Evolutionary conservation across 371 early-diverging fungal species (phyloP), one percentile per base, ranked within the genome.

Genomic region (Amoeboradix gromovi): DNA sequence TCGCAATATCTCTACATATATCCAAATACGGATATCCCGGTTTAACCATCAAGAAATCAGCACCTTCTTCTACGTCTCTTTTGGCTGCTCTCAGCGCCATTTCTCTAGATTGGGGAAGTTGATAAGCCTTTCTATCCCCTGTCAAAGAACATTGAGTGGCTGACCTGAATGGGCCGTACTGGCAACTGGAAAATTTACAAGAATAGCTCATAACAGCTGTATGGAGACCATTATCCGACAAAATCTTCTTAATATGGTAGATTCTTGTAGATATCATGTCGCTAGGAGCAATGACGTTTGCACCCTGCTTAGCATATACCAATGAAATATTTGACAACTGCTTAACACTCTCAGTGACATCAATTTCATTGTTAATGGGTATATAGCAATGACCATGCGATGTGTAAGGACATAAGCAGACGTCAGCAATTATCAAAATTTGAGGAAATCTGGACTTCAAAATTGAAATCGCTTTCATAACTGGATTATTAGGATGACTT

Each of bases 191-290:
- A 74, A 90, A 95, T 76, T 95, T 95, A 66, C 93, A 93, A 69
- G 88, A 84, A 75, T 94, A 94, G 17, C 86, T 83, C 87, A 95
- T 93, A 68, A 95, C 83, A 72, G 87, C 79, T 30, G 86, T 86
- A 72, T 84, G 82, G 28, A 87, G 73, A 0, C 89, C 89, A 68
- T 84, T 82, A 28, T 79, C 80, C 30, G 85, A 77, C 66, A 94
- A 77, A 0, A 80, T 81, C 70, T 84, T 76, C 79, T 95, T 95
- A 75, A 96, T 94, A 1, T 90, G 88, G 68, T 80, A 78, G 73
- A 96, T 87, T 69, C 96, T 85, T 29, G 91, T 91, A 71, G 94
- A 94, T 93, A 92, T 94, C 96, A 96, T 96, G 74, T 96, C 96
- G 1, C 88, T 88, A 1, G 96, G 96, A 0, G 92, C 88, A 1